phyloP scores from a whole-genome alignment of 345 rosid species.

The Citrus trifoliata region DNA sequence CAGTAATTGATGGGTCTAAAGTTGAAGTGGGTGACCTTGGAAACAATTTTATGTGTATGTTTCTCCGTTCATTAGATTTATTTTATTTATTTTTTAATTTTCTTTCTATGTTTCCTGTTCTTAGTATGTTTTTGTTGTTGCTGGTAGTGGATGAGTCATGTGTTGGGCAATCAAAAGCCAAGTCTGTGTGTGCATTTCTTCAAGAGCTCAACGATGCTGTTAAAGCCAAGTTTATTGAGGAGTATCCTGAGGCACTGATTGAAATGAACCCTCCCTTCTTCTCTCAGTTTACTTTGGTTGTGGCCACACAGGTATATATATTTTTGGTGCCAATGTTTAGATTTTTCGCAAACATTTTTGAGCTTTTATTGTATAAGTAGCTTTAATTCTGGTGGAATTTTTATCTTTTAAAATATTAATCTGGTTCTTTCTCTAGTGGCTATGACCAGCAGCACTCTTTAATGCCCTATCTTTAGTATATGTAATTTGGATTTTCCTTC shows the following conservation, averaged over 20 bases:
- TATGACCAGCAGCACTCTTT: neutral
- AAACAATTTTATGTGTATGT: constrained; percentile 89
- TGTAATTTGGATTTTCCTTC: neutral
- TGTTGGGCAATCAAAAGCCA: constrained; percentile 82
- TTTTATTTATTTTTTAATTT: neutral
- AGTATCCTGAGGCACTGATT: constrained; percentile 70
- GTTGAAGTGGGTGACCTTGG: constrained; percentile 92
- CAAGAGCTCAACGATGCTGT: constrained; percentile 98
- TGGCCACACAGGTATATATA: constrained; percentile 82
- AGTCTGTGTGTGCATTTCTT: constrained; percentile 81
- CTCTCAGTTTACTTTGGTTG: constrained; percentile 80
- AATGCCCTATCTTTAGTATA: constrained; percentile 1
- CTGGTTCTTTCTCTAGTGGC: neutral
- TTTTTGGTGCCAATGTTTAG: neutral
- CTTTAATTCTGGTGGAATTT: neutral
- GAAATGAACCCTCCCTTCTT: constrained; percentile 73
- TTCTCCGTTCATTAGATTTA: neutral
- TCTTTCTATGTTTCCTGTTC: neutral
- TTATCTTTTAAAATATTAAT: neutral
- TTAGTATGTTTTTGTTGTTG: constrained; percentile 20
- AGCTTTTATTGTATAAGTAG: neutral
- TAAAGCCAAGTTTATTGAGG: constrained; percentile 96
- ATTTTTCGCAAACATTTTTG: neutral
- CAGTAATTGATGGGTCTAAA: constrained; percentile 88
- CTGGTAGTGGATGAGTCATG: constrained; percentile 72